Percentiles rank a stretch among this genome's conserved stretches.
phyloP scores from a whole-genome alignment of 495 filamentous ascomycete species.

The Daldinia caldariorum region DNA sequence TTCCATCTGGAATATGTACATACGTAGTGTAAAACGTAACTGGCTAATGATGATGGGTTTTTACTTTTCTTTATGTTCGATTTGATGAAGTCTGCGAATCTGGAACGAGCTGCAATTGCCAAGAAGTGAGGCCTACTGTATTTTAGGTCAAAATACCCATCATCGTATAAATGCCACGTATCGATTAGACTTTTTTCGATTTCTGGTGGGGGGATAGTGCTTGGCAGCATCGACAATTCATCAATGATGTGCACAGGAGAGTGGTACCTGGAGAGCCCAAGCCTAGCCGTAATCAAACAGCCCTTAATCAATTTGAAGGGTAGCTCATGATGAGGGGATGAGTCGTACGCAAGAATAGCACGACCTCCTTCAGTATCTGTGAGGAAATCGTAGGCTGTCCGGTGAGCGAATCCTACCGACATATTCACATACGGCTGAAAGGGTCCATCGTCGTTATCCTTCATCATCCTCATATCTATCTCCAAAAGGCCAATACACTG shows the following conservation, averaged over 20 bases:
- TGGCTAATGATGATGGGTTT: not conserved
- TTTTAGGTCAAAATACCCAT: not conserved
- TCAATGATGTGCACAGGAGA: too few relatives aligned
- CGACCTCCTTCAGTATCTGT: not conserved
- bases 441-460: not conserved
- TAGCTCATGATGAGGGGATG: not conserved
- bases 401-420: not conserved
- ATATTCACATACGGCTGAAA: not conserved
- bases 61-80: not conserved
- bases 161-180: not conserved
- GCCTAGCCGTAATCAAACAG: not conserved
- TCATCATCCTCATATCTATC: too few relatives aligned
- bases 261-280: too few relatives aligned
- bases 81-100: not conserved
- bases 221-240: not conserved
- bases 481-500: not conserved
- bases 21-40: not conserved
- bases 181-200: not conserved
- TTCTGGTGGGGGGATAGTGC: not conserved
- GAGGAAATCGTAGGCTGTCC: not conserved
- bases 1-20: not conserved
- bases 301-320: not conserved
- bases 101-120: not conserved
- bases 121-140: not conserved
- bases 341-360: not conserved